Base-by-base conservation (phyloP, 306 rosid species). In the Begonia peltatifolia region DNA sequence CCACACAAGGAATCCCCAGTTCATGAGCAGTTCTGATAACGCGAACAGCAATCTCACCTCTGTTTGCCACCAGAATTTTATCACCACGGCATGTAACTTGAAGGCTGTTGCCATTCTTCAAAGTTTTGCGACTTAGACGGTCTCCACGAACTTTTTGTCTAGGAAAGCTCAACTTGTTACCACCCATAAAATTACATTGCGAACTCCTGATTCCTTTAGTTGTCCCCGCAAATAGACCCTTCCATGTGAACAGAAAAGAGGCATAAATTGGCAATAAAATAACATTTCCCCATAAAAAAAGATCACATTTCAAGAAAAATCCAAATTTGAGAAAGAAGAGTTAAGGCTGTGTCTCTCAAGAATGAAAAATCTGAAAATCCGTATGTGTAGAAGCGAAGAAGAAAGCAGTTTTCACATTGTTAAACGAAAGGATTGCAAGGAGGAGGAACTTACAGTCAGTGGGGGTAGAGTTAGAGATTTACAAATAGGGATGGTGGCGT, bases 41-140 rank as follows among this genome's bases (percentile, higher is more conserved):
- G 13, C 95, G 99, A 71, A 90, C 99, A 1, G 99, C 96, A 63
- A 90, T 90, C 61, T 92, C 96, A 42, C 99, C 99, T 77, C 99
- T 71, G 30, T 92, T 92, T 1, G 96, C 96, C 18, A 92, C 74
- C 35, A 92, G 72, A 55, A 92, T 92, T 75, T 92, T 92, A 0
- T 86, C 84, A 0, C 67, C 74, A 1, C 50, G 63, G 68, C 94
- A 80, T 5, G 66, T 57, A 6, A 57, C 86, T 61, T 50, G 59
- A 14, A 81, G 88, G 60, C 79, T 73, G 43, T 75, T 81, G 6
- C 53, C 71, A 43, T 56, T 65, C 64, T 63, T 73, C 55, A 66
- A 68, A 17, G 68, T 56, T 63, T 59, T 72, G 54, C 14, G 46
- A 43, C 47, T 57, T 57, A 63, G 43, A 50, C 55, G 64, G 20